Conservation (phyloP, 352 stramenopile species). For the Phytophthora macrochlamydospora region DNA sequence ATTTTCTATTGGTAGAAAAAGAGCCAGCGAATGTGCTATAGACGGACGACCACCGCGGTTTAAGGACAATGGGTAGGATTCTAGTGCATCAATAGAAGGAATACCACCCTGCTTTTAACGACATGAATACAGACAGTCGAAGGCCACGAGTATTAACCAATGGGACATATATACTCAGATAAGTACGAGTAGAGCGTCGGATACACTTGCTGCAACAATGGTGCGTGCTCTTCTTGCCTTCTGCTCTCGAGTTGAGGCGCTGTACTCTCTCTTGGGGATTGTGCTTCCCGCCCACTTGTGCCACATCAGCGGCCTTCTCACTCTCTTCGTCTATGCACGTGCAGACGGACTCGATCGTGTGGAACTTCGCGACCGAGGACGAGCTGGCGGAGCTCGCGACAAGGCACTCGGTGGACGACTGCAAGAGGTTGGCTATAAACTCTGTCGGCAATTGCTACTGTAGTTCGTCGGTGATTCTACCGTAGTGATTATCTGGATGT, state of each 20-base stretch:
- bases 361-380: slow-evolving; percentile 49
- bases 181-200: background rate
- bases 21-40: slow-evolving; percentile 26
- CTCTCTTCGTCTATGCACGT: slow-evolving; percentile 8
- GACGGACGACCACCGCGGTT: background rate
- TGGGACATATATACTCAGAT: too few relatives aligned
- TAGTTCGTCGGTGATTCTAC: too few relatives aligned
- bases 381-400: slow-evolving; percentile 44
- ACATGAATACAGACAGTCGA: background rate
- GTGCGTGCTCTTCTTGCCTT: background rate
- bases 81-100: background rate
- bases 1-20: slow-evolving; percentile 53
- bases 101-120: background rate
- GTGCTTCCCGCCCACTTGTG: background rate
- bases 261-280: background rate
- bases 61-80: slow-evolving; percentile 10
- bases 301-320: too few relatives aligned
- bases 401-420: slow-evolving; percentile 55
- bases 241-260: background rate
- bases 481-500: too few relatives aligned
- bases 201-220: background rate
- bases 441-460: too few relatives aligned
- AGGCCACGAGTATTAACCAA: background rate
- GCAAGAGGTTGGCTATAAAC: slow-evolving; percentile 44
- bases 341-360: slow-evolving; percentile 66